Base-by-base conservation (phyloP, 495 filamentous ascomycete genomes). In the Usnea hakonensis region DNA sequence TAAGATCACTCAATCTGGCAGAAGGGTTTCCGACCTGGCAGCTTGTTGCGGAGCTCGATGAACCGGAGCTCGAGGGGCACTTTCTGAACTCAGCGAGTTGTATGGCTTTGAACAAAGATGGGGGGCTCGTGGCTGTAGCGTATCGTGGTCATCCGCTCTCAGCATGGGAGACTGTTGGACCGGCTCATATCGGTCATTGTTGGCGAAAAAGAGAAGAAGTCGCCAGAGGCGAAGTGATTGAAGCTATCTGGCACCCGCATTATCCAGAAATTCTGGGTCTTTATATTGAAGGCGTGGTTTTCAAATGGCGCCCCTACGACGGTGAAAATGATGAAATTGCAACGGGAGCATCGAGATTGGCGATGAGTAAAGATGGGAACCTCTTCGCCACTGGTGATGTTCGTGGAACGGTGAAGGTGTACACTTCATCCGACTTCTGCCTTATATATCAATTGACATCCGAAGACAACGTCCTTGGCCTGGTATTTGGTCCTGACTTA, bases 271-370 rank as follows among this genome's bases (percentile, higher is more conserved):
- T 72, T n/a, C 30, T 69, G n/a, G 69, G 70, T 36, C 57, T 72
- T 16, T 69, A 71, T 21, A 64, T 67, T 40, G 70, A 69, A 59
- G 69, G 70, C 0, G 57, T 62, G 23, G 37, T 72, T 17, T 72
- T 72, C 61, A 70, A 63, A 54, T 72, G 70, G 69, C 19, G 60
- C 40, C 69, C 69, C 32, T 63, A 69, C 30, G 67, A 70, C n/a
- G 68, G 56, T 14, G 52, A 65, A 19, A 55, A 52, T 13, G 50
- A 64, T 19, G 68, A 70, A 43, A 62, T 69, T 52, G n/a, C 35
- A 4, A 64, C 61, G 17, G 65, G 64, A 26, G 70, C 63, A 21
- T 61, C 65, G 19, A 62, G 46, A 32, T 38, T 73, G 32, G 61
- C 68, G 1, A 59, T 70, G 16, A 72, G 70, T 52, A 58, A 23